Conservation (phyloP, 2,329 filamentous ascomycete species). For the Colletotrichum tamarilloi region DNA sequence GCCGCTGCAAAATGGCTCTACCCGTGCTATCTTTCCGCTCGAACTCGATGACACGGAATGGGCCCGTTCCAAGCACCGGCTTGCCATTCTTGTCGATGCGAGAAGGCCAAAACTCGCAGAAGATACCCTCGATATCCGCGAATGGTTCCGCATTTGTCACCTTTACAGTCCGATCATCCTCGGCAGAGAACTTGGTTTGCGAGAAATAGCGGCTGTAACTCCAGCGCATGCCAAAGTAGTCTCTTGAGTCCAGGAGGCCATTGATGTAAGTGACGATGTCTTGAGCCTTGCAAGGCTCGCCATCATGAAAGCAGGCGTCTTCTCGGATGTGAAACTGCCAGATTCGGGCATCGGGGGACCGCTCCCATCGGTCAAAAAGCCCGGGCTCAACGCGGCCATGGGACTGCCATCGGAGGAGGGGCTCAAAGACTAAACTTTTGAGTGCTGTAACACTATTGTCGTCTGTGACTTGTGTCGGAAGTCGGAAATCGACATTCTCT, state of each 20-base stretch:
- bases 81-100: neutral
- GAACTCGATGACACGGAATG: slow-evolving; percentile 18
- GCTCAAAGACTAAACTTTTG: slow-evolving; percentile 26
- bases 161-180: neutral
- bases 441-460: slow-evolving; percentile 20
- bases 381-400: neutral
- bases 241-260: slow-evolving; percentile 15
- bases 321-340: slow-evolving; percentile 21
- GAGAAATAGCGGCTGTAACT: slow-evolving; percentile 26
- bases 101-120: slow-evolving; percentile 24
- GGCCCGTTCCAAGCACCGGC: slow-evolving; percentile 18
- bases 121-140: slow-evolving; percentile 2
- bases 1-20: neutral
- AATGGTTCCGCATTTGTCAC: slow-evolving; percentile 10
- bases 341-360: slow-evolving; percentile 2
- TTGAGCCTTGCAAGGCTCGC: neutral
- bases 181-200: neutral
- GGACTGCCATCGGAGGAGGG: slow-evolving; percentile 18
- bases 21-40: neutral
- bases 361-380: slow-evolving; percentile 15
- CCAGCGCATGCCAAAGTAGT: slow-evolving; percentile 30
- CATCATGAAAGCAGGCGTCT: slow-evolving; percentile 15
- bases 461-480: slow-evolving; percentile 25
- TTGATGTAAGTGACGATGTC: slow-evolving; percentile 5
- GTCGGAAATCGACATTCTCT: slow-evolving; percentile 25